Evolutionary conservation across 208 protist genomes (phyloP), one percentile per base, ranked within the genome.

Genomic region (Angomonas ambiguus): DNA sequence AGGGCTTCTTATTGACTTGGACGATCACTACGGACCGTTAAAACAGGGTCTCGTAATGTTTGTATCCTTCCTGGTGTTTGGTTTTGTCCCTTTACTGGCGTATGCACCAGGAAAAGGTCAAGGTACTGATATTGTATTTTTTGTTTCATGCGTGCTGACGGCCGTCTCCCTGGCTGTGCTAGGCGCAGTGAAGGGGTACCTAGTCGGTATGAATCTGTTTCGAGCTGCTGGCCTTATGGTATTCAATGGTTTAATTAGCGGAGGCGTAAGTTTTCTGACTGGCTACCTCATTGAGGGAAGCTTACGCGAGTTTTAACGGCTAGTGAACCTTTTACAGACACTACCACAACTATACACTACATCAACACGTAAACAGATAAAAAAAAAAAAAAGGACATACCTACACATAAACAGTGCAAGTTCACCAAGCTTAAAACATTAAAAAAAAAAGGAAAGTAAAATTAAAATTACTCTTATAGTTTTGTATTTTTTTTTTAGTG

Each of bases 11-110:
- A 30, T 92, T 1, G 87, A 96, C 58, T 56, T 89, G 24, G 84
- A 88, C n/a, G 90, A 96, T 69, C 55, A 61, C 8, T 53, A 85
- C 68, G 80, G 81, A 1, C 88, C 93, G 13, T 76, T 79, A 45
- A 96, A 95, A 69, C 88, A 94, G 58, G 93, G 91, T n/a, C 33
- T 94, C 1, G 92, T 97, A 11, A 98, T 96, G 84, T 97, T 97
- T 66, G 0, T 79, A 11, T 98, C 96, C 0, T 98, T 98, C 69
- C 30, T 98, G 31, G 10, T 95, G 13, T 98, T 98, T 71, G 96
- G 96, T 10, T 66, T 76, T 13, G 62, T 98, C 31, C 95, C 95
- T 20, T 77, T 98, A 13, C 55, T 97, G 41, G 92, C 89, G 22
- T 97, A 97, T 63, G 30, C 92, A 32, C 67, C 76, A 0, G 83